A percentile compares a stretch with the other conserved stretches of the same genome.
phyloP scores from a whole-genome alignment of 1,284 basidiomycete genomes.

The Nidula niveotomentosa region DNA sequence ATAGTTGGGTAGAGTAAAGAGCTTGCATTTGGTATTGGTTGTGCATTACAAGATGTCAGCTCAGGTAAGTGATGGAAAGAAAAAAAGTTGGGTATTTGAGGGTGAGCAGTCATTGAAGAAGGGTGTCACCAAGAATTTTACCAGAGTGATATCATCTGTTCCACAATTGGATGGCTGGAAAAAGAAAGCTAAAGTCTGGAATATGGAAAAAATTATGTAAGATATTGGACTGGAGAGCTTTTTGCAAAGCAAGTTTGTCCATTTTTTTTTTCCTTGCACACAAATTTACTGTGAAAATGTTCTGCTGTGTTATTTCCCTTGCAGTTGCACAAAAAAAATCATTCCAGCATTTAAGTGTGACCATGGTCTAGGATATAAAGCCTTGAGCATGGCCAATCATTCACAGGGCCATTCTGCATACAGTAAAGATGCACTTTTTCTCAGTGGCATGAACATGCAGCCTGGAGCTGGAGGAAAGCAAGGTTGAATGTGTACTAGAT shows the following conservation, averaged over 20 bases:
- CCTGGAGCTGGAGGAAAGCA: slow-evolving; percentile 39
- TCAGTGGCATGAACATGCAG: slow-evolving; percentile 28
- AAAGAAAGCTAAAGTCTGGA: slow-evolving; percentile 29
- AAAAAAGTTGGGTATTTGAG: too few species aligned
- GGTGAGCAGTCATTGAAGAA: too few species aligned
- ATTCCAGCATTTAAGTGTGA: slow-evolving; percentile 25
- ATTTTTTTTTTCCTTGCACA: too few species aligned
- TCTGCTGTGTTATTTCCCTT: background rate
- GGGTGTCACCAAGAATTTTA: too few species aligned
- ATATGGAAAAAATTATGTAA: too few species aligned
- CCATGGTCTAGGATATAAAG: slow-evolving; percentile 30
- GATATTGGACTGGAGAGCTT: slow-evolving; percentile 37
- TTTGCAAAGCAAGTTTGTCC: slow-evolving; percentile 32
- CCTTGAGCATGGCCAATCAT: slow-evolving; percentile 33
- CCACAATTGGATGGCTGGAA: slow-evolving; percentile 23
- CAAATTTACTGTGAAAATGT: background rate
- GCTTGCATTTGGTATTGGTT: too few species aligned
- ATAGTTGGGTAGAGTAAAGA: too few species aligned
- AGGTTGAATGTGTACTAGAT: slow-evolving; percentile 25
- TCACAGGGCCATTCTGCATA: slow-evolving; percentile 39
- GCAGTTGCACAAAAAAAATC: slow-evolving; percentile 25
- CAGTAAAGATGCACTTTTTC: slow-evolving; percentile 30
- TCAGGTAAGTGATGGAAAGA: too few species aligned
- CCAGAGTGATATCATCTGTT: too few species aligned
- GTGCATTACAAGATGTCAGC: too few species aligned